Conservation (phyloP, 129 eudicot genomes). For the Chrysanthemum lavandulifolium region DNA sequence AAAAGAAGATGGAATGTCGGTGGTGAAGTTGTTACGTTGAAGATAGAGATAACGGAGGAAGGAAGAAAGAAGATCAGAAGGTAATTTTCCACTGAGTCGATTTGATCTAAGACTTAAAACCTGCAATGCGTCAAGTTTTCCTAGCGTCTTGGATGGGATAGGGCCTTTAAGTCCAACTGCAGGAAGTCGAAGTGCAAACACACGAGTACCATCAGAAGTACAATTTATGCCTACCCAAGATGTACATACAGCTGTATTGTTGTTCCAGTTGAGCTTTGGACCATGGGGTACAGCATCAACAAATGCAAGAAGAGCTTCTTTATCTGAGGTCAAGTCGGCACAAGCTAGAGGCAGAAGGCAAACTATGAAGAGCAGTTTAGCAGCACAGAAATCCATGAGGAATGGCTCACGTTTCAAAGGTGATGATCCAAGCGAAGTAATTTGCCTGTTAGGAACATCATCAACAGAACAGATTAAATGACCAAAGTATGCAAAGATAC, state of each 20-base stretch:
- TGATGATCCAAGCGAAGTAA: too few relatives aligned
- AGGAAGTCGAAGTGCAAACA: conserved; percentile 66
- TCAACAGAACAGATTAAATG: conserved; percentile 14
- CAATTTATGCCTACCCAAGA: conserved; percentile 80
- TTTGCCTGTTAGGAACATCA: not conserved
- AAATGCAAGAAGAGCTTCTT: conserved; percentile 76
- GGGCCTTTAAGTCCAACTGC: conserved; percentile 73
- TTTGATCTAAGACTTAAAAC: conserved; percentile 81
- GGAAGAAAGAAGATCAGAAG: conserved; percentile 69
- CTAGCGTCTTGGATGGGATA: conserved; percentile 65
- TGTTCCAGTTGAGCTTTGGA: conserved; percentile 71
- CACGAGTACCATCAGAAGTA: conserved; percentile 45
- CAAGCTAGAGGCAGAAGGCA: conserved; percentile 50
- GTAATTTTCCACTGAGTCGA: conserved; percentile 59
- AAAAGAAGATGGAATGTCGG: conserved; percentile 52
- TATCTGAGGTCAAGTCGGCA: conserved; percentile 58
- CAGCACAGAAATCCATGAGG: conserved; percentile 45
- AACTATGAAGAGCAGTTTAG: conserved; percentile 35
- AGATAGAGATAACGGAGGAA: conserved; percentile 67
- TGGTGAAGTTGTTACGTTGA: conserved; percentile 68
- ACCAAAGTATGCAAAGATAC: conserved; percentile 12
- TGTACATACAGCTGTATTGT: conserved; percentile 45
- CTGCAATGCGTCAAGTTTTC: conserved; percentile 48
- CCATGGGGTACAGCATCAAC: conserved; percentile 64
- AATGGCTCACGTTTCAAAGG: not conserved